phyloP scores from a whole-genome alignment of 768 basidiomycete genomes.

The Lanmaoa rubissima region DNA sequence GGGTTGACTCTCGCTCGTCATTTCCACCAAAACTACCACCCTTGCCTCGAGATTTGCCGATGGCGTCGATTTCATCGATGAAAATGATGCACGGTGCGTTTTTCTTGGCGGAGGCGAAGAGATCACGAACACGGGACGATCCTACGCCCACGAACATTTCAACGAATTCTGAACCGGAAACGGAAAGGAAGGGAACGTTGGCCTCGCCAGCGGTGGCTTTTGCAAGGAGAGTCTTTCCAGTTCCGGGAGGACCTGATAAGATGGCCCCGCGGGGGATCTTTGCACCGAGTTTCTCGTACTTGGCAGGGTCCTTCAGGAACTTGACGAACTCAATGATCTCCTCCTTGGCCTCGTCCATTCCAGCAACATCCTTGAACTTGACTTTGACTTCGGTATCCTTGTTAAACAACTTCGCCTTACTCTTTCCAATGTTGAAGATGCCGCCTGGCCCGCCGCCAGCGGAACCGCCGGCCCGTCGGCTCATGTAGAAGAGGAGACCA shows the following conservation, averaged over 20 bases:
- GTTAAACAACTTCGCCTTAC: conserved; percentile 92
- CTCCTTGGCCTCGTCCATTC: conserved; percentile 99
- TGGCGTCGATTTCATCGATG: conserved; percentile 98
- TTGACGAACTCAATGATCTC: conserved; percentile 99
- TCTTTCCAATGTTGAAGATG: conserved; percentile 97
- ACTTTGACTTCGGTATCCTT: conserved; percentile 92
- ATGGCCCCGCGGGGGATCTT: conserved; percentile 97
- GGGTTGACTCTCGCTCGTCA: conserved; percentile 95
- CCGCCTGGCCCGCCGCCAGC: conserved; percentile 72
- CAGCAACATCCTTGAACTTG: conserved; percentile 95
- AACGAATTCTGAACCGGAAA: conserved; percentile 98
- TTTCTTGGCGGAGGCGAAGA: conserved; percentile 97
- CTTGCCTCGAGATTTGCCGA: conserved; percentile 88
- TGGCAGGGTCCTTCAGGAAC: conserved; percentile 92
- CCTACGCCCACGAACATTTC: conserved; percentile 99
- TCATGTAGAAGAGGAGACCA: conserved; percentile 88
- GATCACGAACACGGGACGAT: conserved; percentile 93
- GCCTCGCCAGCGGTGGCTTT: conserved; percentile 99
- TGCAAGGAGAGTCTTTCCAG: conserved; percentile 96
- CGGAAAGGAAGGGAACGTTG: conserved; percentile 95
- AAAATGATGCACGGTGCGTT: conserved; percentile 98
- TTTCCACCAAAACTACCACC: conserved; percentile 85
- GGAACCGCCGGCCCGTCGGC: conserved; percentile 62
- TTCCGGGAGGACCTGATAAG: conserved; percentile 94
- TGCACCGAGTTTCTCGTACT: conserved; percentile 94